phyloP scores from a whole-genome alignment of 164 flowering plant species.

The Vitis vinifera region DNA sequence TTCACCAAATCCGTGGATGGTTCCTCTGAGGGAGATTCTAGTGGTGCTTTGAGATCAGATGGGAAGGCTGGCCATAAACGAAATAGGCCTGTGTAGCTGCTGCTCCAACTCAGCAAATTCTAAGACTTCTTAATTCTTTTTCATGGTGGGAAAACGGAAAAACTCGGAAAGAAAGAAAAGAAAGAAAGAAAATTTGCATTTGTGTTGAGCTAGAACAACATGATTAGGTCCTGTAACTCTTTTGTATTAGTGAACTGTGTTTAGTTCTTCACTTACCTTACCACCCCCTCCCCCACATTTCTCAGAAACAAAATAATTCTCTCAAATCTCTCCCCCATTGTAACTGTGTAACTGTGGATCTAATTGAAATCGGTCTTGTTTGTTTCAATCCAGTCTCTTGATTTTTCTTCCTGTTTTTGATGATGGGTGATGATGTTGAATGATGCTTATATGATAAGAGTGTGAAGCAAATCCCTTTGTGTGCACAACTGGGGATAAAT shows the following conservation, averaged over 20 bases:
- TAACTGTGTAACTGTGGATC: constrained; percentile 27
- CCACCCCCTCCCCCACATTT: not conserved
- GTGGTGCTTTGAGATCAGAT: constrained; percentile 44
- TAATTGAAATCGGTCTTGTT: constrained; percentile 20
- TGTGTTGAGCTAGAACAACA: constrained; percentile 12
- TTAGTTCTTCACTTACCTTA: constrained; percentile 6
- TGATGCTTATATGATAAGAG: not conserved
- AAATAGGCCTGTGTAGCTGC: constrained; percentile 31
- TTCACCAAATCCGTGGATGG: constrained; percentile 49
- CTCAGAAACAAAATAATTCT: constrained; percentile 19
- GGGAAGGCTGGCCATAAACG: constrained; percentile 49
- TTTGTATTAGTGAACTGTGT: constrained; percentile 14
- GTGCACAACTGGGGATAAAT: too few species aligned
- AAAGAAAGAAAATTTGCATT: not conserved
- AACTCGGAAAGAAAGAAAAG: too few species aligned
- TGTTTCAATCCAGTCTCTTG: constrained; percentile 1
- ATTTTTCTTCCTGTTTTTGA: not conserved
- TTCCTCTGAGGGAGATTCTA: constrained; percentile 56
- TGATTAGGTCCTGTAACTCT: constrained; percentile 21
- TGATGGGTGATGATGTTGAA: not conserved
- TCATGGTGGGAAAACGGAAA: not conserved
- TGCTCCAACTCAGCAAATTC: too few species aligned
- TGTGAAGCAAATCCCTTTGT: too few species aligned
- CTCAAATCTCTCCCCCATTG: constrained; percentile 7
- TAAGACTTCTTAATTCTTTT: constrained; percentile 6